phyloP scores from a whole-genome alignment of 176 grass and related monocot species.

The Avena eriantha region DNA sequence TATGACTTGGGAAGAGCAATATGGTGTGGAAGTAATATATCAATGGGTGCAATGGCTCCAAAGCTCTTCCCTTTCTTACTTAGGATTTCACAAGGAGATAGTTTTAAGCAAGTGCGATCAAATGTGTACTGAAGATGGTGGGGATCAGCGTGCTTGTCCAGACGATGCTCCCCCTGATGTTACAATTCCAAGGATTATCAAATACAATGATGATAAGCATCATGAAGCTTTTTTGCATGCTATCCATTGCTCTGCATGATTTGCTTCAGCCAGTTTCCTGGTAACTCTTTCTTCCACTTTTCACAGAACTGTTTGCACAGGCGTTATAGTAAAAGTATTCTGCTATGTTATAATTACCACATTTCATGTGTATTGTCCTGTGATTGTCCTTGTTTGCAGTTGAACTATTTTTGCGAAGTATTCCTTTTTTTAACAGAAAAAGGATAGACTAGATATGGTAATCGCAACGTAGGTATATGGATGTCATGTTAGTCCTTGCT shows the following conservation, averaged over 20 bases:
- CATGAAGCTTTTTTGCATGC: conserved; percentile 71
- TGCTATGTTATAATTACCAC: conserved; percentile 31
- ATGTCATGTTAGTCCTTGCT: not conserved
- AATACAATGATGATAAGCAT: conserved; percentile 52
- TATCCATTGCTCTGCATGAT: conserved; percentile 69
- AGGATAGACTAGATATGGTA: not conserved
- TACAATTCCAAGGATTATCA: conserved; percentile 73
- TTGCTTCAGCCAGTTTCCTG: conserved; percentile 65
- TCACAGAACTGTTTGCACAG: not conserved
- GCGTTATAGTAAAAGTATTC: conserved; percentile 4
- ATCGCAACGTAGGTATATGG: not conserved
- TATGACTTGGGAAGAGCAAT: conserved; percentile 61
- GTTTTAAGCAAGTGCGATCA: conserved; percentile 51
- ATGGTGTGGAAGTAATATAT: conserved; percentile 59
- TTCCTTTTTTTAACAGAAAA: not conserved
- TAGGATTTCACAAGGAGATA: conserved; percentile 63
- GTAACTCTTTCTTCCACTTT: conserved; percentile 42
- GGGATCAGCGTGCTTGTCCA: conserved; percentile 54
- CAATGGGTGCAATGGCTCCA: conserved; percentile 71
- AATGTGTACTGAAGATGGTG: conserved; percentile 26
- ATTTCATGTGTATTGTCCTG: not conserved
- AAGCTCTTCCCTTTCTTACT: conserved; percentile 64
- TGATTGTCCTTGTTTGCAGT: not conserved
- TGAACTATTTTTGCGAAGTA: not conserved
- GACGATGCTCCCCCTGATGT: conserved; percentile 50